Base-by-base conservation (phyloP, 345 rosid species). In the Gossypium raimondii region DNA sequence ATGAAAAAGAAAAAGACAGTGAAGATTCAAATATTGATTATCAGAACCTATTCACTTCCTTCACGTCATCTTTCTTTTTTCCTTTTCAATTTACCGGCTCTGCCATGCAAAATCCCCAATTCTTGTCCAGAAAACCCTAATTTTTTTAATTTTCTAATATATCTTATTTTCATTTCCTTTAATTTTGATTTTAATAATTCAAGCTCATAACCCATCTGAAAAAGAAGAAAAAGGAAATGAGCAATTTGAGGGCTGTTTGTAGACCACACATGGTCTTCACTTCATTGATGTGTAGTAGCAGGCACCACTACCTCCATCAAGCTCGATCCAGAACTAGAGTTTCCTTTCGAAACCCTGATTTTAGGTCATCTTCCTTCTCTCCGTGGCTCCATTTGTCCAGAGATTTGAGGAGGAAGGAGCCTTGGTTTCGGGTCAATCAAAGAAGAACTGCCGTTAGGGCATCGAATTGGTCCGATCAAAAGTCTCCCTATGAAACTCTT, bases 401-500 rank as follows among this genome's bases (percentile, higher is more conserved):
- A 79, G 78, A 80, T 56, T 82, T 81, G 76, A 82, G 76, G 61
- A 20, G 72, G 50, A 64, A 55, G 38, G 80, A 82, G 55, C 72
- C 83, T 9, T 79, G 88, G 93, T 89, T 84, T 81, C 83, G 96
- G 41, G 75, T 76, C 74, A 82, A 70, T 71, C 97, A 87, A 77
- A 86, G 89, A 82, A 87, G 85, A 78, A 89, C 91, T 25, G 67
- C 79, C 0, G 92, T 79, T 64, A 82, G 86, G 61, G 95, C 95
- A 6, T 84, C 93, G 77, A 87, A 80, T 77, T 90, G 98, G 97
- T 73, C 80, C 13, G 76, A 88, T 73, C 87, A 84, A 81, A 89
- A 84, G 75, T 89, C 97, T 75, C 98, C 98, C 0, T 92, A 94
- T 57, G 97, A 92, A 63, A 94, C 99, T 71, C 92, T 94, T 5